A percentile compares a stretch with the other conserved stretches of the same genome.
Evolutionary conservation across 1,284 basidiomycete species (phyloP).

Genomic region (Athelia sp.): DNA sequence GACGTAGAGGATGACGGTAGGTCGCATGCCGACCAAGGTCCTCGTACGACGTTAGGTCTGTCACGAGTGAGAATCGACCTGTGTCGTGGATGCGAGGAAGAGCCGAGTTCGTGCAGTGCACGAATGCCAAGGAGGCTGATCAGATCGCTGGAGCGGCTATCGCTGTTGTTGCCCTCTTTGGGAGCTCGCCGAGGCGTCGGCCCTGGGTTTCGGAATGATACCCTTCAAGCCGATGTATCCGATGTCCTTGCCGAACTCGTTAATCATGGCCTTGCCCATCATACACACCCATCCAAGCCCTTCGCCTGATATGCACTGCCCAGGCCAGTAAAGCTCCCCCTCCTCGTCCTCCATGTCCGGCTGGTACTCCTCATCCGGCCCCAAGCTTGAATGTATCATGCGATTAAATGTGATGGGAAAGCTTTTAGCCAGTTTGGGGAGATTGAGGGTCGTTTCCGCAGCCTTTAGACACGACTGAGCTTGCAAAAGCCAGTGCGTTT

Average conservation of each 20-base stretch:
- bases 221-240: conserved; percentile 67
- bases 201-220: conserved; percentile 55
- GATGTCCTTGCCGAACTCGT: conserved; percentile 67
- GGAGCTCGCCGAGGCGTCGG: neutral
- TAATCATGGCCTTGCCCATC: conserved; percentile 77
- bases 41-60: too few relatives aligned
- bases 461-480: conserved; percentile 42
- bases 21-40: too few relatives aligned
- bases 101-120: too few relatives aligned
- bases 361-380: conserved; percentile 62
- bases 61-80: too few relatives aligned
- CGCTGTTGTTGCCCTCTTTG: neutral
- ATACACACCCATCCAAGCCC: conserved; percentile 76
- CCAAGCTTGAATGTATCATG: conserved; percentile 59
- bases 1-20: too few relatives aligned
- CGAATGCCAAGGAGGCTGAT: too few relatives aligned
- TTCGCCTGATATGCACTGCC: conserved; percentile 61
- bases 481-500: conserved; percentile 37
- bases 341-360: conserved; percentile 78
- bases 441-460: conserved; percentile 51
- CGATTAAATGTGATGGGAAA: conserved; percentile 71
- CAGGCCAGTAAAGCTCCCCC: conserved; percentile 76
- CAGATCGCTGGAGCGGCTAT: too few relatives aligned
- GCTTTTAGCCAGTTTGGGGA: conserved; percentile 58
- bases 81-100: too few relatives aligned